Base-by-base conservation (phyloP, 371 early-diverging fungal species). In the Apophysomyces sp. region DNA sequence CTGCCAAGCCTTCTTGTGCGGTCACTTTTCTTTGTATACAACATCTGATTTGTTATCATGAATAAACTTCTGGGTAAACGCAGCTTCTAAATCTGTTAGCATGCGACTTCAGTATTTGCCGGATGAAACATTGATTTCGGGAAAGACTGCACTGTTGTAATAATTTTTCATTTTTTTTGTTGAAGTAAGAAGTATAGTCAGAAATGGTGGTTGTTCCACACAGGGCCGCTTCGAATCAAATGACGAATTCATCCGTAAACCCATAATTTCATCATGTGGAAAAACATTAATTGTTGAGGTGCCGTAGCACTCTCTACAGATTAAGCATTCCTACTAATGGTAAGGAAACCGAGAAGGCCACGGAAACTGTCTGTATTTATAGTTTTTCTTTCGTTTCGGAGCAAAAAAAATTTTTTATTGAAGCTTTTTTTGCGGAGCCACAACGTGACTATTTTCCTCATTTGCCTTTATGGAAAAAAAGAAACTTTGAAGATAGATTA, bases 221-320 rank as follows among this genome's bases (percentile, higher is more conserved):
- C 71, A 66, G 77, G 77, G 71, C 65, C 67, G 68, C 52, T 60
- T 68, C 32, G 71, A 77, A 77, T 77, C 72, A 71, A 63, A 36
- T 52, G 63, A 76, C 71, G 68, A 69, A 55, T 63, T 74, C 74
- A 74, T 74, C 58, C 74, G 65, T 66, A 74, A 49, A 71, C 77
- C 77, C 77, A 66, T 36, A 65, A 30, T 73, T 77, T 77, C 77
- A 77, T 77, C 77, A 77, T 73, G 65, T 69, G 74, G 68, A 71
- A 73, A 76, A 65, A 71, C 61, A 57, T 72, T 40, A 59, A 66
- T 66, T 67, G 65, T 34, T 60, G 72, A 55, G 57, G 72, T 69
- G 69, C 65, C 62, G 52, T 65, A 68, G 66, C 66, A 68, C 52
- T 66, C 68, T 58, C 66, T 58, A 74, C 77, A 77, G 77, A 74